Base-by-base conservation (phyloP, 1,139 yeast genomes). In the Candida sojae region DNA sequence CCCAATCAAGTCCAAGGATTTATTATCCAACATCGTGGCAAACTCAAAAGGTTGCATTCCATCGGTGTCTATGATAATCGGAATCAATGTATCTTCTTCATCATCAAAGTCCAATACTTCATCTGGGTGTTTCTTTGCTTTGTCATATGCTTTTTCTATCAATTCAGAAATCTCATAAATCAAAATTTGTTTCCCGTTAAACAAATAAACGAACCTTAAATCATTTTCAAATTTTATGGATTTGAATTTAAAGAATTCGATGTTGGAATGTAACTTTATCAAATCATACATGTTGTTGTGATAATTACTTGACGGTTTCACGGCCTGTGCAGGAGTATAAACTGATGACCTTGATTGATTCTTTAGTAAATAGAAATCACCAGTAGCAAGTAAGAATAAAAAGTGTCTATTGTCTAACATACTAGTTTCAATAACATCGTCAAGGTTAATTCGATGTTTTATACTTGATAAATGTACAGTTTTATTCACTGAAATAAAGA, bases 391-490 rank as follows among this genome's bases (percentile, higher is more conserved):
- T 41, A 75, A 56, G 43, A 75, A 66, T 42, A 75, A 52, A 48
- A 75, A 72, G 53, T 74, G 75, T 42, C 61, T 58, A 35, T 62
- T 60, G 23, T 63, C 58, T 6, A 73, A 54, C 63, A 70, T 61
- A 12, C 60, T 57, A 29, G 67, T 59, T 48, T 68, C 64, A 11
- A 53, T 48, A 6, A 71, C 59, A 28, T 62, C 60, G 4, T 53
- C 48, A 4, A 74, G 54, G 6, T 61, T 49, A 4, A 74, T 50
- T 43, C 59, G 66, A 39, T 61, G 55, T 25, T 61, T 57, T 38
- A 75, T 68, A 10, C 68, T 63, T 6, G 68, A 58, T 48, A 75
- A 60, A 50, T 72, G 72, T 23, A 75, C 70, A 0, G 77, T 71
- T 46, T 68, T 70, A 43, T 57, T 58, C 8, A 72, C 62, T 12